Conservation (phyloP, 768 basidiomycete genomes). For the Tulasnella sp. region DNA sequence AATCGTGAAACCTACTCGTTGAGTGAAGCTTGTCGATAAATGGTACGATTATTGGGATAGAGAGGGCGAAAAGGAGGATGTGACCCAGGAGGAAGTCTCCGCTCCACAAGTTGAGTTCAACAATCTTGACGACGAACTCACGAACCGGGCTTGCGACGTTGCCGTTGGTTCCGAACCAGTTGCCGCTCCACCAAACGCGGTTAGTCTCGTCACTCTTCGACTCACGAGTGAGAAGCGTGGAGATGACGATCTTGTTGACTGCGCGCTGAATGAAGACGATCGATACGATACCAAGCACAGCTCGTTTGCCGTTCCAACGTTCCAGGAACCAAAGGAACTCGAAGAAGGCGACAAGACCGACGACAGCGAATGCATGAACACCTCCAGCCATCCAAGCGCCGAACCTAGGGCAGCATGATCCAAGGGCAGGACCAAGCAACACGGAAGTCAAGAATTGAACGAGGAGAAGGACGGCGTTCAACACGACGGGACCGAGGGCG, state of each 20-base stretch:
- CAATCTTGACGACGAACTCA: slow-evolving; percentile 95
- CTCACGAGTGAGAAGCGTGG: slow-evolving; percentile 90
- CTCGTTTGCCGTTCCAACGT: slow-evolving; percentile 82
- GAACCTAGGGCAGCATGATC: slow-evolving; percentile 75
- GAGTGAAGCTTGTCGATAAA: slow-evolving; percentile 89
- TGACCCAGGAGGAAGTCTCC: slow-evolving; percentile 87
- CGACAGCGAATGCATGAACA: slow-evolving; percentile 68
- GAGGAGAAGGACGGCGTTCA: slow-evolving; percentile 82
- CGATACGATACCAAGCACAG: slow-evolving; percentile 84
- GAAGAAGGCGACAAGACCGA: slow-evolving; percentile 85
- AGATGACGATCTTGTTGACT: slow-evolving; percentile 89
- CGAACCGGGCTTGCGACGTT: slow-evolving; percentile 96
- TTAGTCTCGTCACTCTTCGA: slow-evolving; percentile 99
- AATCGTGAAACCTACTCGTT: slow-evolving; percentile 52
- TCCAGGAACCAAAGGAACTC: slow-evolving; percentile 98
- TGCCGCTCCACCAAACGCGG: slow-evolving; percentile 97
- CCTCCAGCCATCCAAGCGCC: slow-evolving; percentile 88
- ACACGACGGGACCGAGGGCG: slow-evolving; percentile 88
- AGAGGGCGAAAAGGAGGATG: slow-evolving; percentile 81
- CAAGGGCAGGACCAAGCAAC: slow-evolving; percentile 85
- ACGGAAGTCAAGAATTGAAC: slow-evolving; percentile 80
- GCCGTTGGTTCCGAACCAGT: slow-evolving; percentile 86
- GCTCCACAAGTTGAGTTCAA: slow-evolving; percentile 91
- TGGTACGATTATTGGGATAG: slow-evolving; percentile 79
- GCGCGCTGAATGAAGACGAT: slow-evolving; percentile 88